phyloP scores from a whole-genome alignment of 2,329 filamentous ascomycete genomes.

The Fusarium tanahbumbuense region DNA sequence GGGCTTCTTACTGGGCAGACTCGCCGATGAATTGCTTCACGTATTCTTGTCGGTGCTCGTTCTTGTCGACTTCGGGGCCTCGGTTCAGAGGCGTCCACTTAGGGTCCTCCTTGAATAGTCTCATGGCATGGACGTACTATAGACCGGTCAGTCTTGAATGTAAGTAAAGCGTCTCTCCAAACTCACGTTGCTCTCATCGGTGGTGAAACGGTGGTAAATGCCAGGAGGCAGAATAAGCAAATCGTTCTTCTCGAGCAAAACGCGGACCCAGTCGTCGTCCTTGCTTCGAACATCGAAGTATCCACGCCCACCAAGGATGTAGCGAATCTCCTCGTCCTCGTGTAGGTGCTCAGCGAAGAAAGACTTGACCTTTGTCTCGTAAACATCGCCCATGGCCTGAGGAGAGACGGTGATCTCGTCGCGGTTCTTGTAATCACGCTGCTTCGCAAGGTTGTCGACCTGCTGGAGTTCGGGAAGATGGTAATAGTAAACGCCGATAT shows the following conservation, averaged over 20 bases:
- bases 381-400: conserved; percentile 82
- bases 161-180: rapidly evolving
- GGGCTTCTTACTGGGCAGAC: conserved; percentile 40
- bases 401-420: conserved; percentile 94
- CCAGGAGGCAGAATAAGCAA: conserved; percentile 93
- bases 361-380: conserved; percentile 91
- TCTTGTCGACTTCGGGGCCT: conserved; percentile 78
- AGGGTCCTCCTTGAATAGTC: conserved; percentile 96
- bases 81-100: conserved; percentile 98
- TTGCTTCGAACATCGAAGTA: conserved; percentile 92
- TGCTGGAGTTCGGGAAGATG: conserved; percentile 70
- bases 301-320: conserved; percentile 87
- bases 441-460: conserved; percentile 78
- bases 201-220: conserved; percentile 98
- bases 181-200: conserved; percentile 87
- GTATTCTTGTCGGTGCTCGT: conserved; percentile 83
- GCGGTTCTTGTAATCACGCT: conserved; percentile 91
- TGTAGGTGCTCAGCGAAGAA: conserved; percentile 98
- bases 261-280: conserved; percentile 89
- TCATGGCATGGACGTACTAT: conserved; percentile 94
- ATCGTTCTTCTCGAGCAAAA: conserved; percentile 85
- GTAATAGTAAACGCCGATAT: conserved; percentile 85
- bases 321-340: conserved; percentile 98
- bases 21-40: conserved; percentile 61
- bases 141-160: not conserved